Evolutionary conservation across 2,329 filamentous ascomycete species (phyloP).

Genomic region (Phialocephala subalpina): DNA sequence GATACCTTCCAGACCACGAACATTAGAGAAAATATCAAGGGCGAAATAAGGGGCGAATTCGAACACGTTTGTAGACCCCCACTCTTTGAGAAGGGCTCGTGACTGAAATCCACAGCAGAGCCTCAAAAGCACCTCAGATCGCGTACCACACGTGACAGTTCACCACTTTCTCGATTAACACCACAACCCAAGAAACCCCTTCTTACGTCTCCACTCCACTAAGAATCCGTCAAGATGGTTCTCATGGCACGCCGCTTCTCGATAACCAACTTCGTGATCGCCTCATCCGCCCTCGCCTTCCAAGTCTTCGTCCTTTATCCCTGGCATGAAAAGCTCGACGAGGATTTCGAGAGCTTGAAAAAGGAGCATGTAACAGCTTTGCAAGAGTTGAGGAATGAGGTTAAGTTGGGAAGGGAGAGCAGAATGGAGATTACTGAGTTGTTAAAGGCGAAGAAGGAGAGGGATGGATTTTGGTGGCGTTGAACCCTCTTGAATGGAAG

Average conservation of each 20-base stretch:
- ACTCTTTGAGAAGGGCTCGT: not conserved
- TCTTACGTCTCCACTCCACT: not conserved
- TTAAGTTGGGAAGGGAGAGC: conserved; percentile 24
- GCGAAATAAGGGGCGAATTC: not conserved
- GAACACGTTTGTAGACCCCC: not conserved
- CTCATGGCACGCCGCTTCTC: conserved; percentile 58
- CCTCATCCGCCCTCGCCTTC: conserved; percentile 58
- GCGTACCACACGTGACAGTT: not conserved
- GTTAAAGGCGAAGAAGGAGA: conserved; percentile 19
- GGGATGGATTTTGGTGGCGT: not conserved
- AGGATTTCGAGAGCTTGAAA: conserved; percentile 51
- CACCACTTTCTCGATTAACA: not conserved
- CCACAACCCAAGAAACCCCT: not conserved
- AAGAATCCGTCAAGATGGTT: conserved; percentile 44
- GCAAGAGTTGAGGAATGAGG: conserved; percentile 28
- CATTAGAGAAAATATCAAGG: not conserved
- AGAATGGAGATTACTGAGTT: conserved; percentile 27
- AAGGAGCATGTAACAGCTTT: conserved; percentile 52
- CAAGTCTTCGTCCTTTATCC: conserved; percentile 64
- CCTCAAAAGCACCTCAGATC: not conserved
- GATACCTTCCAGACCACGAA: not conserved
- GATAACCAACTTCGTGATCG: conserved; percentile 61
- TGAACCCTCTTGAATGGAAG: no score
- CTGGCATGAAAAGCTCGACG: conserved; percentile 47
- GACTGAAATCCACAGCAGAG: not conserved